Base-by-base conservation (phyloP, 306 rosid species). In the Coriaria nepalensis region DNA sequence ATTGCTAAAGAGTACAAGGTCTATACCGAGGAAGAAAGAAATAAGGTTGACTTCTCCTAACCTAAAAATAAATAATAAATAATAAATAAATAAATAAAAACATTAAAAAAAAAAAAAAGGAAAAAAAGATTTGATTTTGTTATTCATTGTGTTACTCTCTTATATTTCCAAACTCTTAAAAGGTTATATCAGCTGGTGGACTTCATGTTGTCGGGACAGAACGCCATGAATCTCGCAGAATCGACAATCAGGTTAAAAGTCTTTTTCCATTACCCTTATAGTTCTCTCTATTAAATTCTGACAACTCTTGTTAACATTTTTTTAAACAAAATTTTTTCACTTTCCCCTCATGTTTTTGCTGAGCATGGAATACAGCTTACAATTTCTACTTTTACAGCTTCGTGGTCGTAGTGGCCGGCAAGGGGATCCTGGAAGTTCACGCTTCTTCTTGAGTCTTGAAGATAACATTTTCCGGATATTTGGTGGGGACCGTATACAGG, bases 141-240 rank as follows among this genome's bases (percentile, higher is more conserved):
- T 37, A 62, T 40, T 12, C 44, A 52, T 50, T 15, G 47, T 69
- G 40, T 49, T 51, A 56, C 53, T 59, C 6, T 56, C 56, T 43
- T 50, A 45, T 44, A 44, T 61, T 59, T 55, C 60, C n/a, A 44
- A 32, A 14, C 39, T 39, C 63, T 61, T 43, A 55, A 55, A 76
- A 90, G 98, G 98, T 85, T 58, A 92, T 90, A 59, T 70, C 73
- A 59, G 94, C 98, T 60, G 98, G 98, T 58, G 98, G 97, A 60
- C 79, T 90, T 46, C 95, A 84, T 73, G 97, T 90, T 7, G 87
- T 84, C 42, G 97, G 95, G 15, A 74, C 94, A 37, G 97, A 90
- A 57, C 97, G 95, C 49, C 97, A 90, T 56, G 97, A 90, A 67
- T 84, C 97, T 51, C 78, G 97, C 48, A 52, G 97, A 55, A 80